Evolutionary conservation across 768 basidiomycete genomes (phyloP).

Genomic region (Termitomyces sp.): DNA sequence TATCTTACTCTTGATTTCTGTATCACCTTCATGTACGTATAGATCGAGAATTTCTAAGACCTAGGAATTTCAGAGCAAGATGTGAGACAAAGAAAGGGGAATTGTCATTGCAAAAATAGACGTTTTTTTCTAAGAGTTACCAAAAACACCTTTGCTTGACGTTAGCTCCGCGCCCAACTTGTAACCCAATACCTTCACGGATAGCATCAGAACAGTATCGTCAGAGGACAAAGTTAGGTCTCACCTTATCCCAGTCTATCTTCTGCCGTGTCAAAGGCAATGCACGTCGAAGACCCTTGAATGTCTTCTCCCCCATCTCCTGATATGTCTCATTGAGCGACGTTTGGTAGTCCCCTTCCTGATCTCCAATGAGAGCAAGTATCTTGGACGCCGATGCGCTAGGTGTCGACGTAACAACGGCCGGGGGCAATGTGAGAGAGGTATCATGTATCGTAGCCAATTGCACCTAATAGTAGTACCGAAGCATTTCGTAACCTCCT

Average conservation of each 20-base stretch:
- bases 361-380: slow-evolving; percentile 73
- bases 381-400: slow-evolving; percentile 59
- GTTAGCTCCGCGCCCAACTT: slow-evolving; percentile 75
- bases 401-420: slow-evolving; percentile 46
- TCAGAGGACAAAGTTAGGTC: slow-evolving; percentile 5
- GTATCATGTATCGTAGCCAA: slow-evolving; percentile 69
- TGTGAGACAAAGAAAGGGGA: neutral
- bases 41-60: neutral
- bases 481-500: neutral
- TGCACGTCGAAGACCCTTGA: slow-evolving; percentile 85
- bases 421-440: slow-evolving; percentile 57
- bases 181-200: slow-evolving; percentile 42
- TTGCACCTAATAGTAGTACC: slow-evolving; percentile 64
- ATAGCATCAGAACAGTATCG: neutral
- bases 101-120: neutral
- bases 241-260: slow-evolving; percentile 92
- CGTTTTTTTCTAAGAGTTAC: slow-evolving; percentile 19
- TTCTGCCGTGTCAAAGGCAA: slow-evolving; percentile 91
- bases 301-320: slow-evolving; percentile 89
- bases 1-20: neutral
- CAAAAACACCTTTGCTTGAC: slow-evolving; percentile 55
- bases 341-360: slow-evolving; percentile 75
- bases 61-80: neutral
- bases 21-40: neutral
- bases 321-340: slow-evolving; percentile 79